A percentile compares a stretch with the other conserved stretches of the same genome.
Conservation (phyloP, 129 eudicot genomes). For the Chrysanthemum makinoi region DNA sequence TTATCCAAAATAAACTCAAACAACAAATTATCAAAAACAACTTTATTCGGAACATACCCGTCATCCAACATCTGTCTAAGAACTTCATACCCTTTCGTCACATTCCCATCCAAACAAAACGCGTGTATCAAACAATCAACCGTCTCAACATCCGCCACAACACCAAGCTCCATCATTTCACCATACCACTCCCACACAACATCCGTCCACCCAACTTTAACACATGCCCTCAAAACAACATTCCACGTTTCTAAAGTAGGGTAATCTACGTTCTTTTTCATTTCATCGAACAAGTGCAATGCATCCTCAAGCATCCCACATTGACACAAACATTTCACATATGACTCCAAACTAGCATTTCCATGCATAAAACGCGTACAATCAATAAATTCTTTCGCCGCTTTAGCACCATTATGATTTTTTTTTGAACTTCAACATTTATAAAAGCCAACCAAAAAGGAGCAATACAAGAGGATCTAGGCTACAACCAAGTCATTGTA, state of each 20-base stretch:
- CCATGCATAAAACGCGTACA: conserved; percentile 40
- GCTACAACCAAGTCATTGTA: too few species aligned
- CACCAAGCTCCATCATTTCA: conserved; percentile 60
- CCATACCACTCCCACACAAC: conserved; percentile 64
- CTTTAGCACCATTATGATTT: conserved; percentile 49
- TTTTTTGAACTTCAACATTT: too few species aligned
- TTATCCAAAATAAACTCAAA: conserved; percentile 34
- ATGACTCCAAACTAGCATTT: conserved; percentile 41
- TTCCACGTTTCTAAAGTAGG: conserved; percentile 63
- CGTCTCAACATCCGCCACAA: conserved; percentile 55
- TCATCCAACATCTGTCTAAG: conserved; percentile 53
- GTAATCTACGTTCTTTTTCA: conserved; percentile 35
- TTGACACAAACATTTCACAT: conserved; percentile 51
- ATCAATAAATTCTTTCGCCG: conserved; percentile 47
- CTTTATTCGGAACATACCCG: conserved; percentile 52
- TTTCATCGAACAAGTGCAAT: conserved; percentile 39
- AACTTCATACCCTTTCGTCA: conserved; percentile 55
- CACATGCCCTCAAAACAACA: conserved; percentile 31
- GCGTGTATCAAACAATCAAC: conserved; percentile 56
- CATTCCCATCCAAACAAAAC: conserved; percentile 52
- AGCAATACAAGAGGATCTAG: too few species aligned
- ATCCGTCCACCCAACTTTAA: conserved; percentile 44
- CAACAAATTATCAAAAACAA: conserved; percentile 50
- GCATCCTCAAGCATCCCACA: conserved; percentile 58
- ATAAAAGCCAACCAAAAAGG: too few species aligned